phyloP scores from a whole-genome alignment of 352 stramenopile genomes.

The Globisporangium cederbergense region DNA sequence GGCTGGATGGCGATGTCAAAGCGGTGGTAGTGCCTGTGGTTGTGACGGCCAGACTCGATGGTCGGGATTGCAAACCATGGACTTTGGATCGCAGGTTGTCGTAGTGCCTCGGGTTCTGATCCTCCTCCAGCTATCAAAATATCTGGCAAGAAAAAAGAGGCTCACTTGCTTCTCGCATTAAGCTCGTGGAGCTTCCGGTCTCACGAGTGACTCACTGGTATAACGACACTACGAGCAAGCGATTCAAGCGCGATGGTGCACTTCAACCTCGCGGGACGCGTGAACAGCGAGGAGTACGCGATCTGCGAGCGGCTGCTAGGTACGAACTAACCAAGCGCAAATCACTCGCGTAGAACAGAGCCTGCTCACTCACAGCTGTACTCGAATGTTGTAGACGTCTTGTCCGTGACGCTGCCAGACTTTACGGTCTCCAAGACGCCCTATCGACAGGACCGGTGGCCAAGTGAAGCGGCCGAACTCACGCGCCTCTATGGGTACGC shows the following conservation, averaged over 20 bases:
- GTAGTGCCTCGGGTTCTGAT: too few relatives aligned
- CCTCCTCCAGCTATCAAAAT: too few relatives aligned
- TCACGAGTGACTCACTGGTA: not conserved
- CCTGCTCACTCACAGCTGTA: not conserved
- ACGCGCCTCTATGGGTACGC: conserved; percentile 45
- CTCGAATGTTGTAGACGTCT: conserved; percentile 35
- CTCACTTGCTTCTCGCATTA: too few relatives aligned
- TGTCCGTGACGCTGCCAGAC: conserved; percentile 45
- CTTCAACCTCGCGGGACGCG: conserved; percentile 58
- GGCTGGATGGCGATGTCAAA: too few relatives aligned
- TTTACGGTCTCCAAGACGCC: conserved; percentile 53
- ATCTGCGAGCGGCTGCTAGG: conserved; percentile 70
- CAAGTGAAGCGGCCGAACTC: conserved; percentile 39
- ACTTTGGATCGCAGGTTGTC: too few relatives aligned
- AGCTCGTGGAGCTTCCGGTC: too few relatives aligned
- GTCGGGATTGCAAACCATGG: too few relatives aligned
- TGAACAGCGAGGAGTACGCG: conserved; percentile 70
- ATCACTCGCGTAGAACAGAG: not conserved
- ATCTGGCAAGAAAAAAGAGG: too few relatives aligned
- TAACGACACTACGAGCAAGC: not conserved
- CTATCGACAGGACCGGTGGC: conserved; percentile 43
- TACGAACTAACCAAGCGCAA: conserved; percentile 14
- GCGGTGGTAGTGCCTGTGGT: too few relatives aligned
- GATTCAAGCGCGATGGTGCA: conserved; percentile 36
- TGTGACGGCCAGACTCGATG: too few relatives aligned